Conservation (phyloP, 768 basidiomycete genomes). For the Amanita subjunquillea region DNA sequence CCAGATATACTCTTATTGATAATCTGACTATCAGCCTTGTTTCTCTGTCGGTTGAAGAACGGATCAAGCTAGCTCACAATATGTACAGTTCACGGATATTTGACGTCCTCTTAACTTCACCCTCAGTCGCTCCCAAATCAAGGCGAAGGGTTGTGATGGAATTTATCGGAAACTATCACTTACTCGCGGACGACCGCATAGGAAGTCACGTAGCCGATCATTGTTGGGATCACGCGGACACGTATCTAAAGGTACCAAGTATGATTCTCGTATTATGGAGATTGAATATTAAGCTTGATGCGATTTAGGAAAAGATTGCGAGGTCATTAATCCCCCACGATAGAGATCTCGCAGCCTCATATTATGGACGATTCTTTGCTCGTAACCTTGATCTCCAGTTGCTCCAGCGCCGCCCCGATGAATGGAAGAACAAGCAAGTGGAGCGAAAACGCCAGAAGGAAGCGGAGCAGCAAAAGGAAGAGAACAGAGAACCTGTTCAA, state of each 20-base stretch:
- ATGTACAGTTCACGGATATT: slow-evolving; percentile 70
- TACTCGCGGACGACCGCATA: slow-evolving; percentile 80
- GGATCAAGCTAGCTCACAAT: slow-evolving; percentile 39
- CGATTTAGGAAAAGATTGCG: slow-evolving; percentile 79
- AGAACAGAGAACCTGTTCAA: slow-evolving; percentile 5
- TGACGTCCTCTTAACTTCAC: slow-evolving; percentile 65
- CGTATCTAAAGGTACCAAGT: slow-evolving; percentile 67
- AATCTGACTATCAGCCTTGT: slow-evolving; percentile 33
- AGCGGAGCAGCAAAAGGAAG: not conserved
- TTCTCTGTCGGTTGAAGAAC: slow-evolving; percentile 45
- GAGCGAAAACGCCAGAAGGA: slow-evolving; percentile 20
- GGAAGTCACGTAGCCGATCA: slow-evolving; percentile 86
- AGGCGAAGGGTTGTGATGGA: slow-evolving; percentile 64
- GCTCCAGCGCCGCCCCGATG: slow-evolving; percentile 66
- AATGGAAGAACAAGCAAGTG: slow-evolving; percentile 74
- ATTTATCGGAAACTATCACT: slow-evolving; percentile 71
- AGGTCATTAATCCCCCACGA: slow-evolving; percentile 67
- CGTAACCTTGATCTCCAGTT: slow-evolving; percentile 71
- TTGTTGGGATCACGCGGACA: slow-evolving; percentile 89
- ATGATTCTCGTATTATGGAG: no score
- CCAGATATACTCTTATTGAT: not conserved
- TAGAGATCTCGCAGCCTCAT: slow-evolving; percentile 60
- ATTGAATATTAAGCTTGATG: slow-evolving; percentile 7
- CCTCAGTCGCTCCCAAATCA: slow-evolving; percentile 49
- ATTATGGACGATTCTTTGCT: slow-evolving; percentile 83